These are phyloP conservation scores for Micromonas pusilla DNA, from an alignment of 139 green algal genomes.

Conservation along the genomic window DNA sequence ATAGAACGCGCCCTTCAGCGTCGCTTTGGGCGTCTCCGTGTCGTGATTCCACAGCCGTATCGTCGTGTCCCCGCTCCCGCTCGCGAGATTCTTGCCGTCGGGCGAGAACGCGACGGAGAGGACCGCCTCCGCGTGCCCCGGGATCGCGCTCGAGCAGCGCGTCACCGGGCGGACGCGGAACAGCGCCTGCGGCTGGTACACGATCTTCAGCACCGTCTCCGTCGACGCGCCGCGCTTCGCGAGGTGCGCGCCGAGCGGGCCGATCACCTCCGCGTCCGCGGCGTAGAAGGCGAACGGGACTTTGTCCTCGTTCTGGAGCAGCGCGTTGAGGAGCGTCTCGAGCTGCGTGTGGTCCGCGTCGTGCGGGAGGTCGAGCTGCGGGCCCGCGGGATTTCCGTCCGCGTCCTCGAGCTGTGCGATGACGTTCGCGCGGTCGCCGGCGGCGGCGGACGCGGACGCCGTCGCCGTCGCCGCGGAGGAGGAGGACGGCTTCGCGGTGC, in stretches of 20 bases:
- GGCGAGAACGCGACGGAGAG: constrained; percentile 86
- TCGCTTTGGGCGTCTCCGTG: constrained; percentile 81
- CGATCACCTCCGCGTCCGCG: constrained; percentile 66
- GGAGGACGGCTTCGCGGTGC: too few species aligned
- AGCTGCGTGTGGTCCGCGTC: constrained; percentile 72
- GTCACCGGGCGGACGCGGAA: constrained; percentile 89
- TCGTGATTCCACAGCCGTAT: constrained; percentile 90
- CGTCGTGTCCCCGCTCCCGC: constrained; percentile 82
- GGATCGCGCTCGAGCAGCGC: constrained; percentile 76
- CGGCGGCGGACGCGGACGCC: too few species aligned
- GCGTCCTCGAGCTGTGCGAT: constrained; percentile 39
- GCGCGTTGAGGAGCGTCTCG: constrained; percentile 75
- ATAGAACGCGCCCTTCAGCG: constrained; percentile 11
- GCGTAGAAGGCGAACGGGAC: constrained; percentile 91
- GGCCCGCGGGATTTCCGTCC: constrained; percentile 51
- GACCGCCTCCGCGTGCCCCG: constrained; percentile 84
- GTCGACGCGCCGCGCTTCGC: constrained; percentile 64
- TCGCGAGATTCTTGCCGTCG: constrained; percentile 74
- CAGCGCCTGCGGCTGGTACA: constrained; percentile 87
- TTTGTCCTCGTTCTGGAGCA: constrained; percentile 75
- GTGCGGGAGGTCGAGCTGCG: constrained; percentile 82
- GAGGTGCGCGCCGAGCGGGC: constrained; percentile 63
- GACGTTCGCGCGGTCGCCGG: constrained; percentile 13
- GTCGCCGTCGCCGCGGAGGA: too few species aligned
- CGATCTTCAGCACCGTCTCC: constrained; percentile 72